phyloP scores from a whole-genome alignment of 2,329 filamentous ascomycete genomes.

The Aspergillus sp. region DNA sequence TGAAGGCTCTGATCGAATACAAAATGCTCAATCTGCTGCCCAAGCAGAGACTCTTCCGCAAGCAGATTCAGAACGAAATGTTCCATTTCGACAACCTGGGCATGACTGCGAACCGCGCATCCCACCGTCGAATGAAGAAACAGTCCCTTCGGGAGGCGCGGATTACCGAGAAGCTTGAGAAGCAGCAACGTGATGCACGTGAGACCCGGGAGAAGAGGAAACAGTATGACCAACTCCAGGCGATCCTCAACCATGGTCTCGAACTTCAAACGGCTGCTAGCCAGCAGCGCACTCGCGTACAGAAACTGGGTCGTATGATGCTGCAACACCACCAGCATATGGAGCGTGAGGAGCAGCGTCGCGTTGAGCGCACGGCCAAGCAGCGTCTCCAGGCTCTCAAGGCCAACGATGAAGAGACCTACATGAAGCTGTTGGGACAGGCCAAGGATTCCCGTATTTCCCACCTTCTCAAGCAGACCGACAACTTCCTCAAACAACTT shows the following conservation, averaged over 20 bases:
- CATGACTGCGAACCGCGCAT: constrained; percentile 90
- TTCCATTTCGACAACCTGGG: constrained; percentile 93
- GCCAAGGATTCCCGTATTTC: constrained; percentile 99
- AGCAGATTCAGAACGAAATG: constrained; percentile 87
- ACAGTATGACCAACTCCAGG: constrained; percentile 85
- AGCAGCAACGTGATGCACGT: constrained; percentile 93
- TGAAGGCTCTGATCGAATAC: constrained; percentile 91
- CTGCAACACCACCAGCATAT: constrained; percentile 87
- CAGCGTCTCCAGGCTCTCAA: constrained; percentile 98
- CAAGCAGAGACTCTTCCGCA: constrained; percentile 81
- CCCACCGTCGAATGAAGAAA: constrained; percentile 95
- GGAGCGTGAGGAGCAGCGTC: constrained; percentile 98
- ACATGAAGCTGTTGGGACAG: constrained; percentile 94
- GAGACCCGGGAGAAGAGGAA: constrained; percentile 98
- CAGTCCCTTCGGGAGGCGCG: constrained; percentile 91
- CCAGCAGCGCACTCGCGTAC: constrained; percentile 68
- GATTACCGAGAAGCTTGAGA: constrained; percentile 98
- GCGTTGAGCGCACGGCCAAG: constrained; percentile 95
- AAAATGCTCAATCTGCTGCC: constrained; percentile 85
- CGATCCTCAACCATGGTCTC: constrained; percentile 76
- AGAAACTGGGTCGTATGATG: constrained; percentile 89
- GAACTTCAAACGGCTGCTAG: constrained; percentile 70
- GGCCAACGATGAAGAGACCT: constrained; percentile 98
- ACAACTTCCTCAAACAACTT: constrained; percentile 94
- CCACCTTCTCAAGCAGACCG: constrained; percentile 92